Percentiles rank a stretch among this genome's conserved stretches.
These are phyloP conservation scores for Schizonepeta tenuifolia DNA, from an alignment of 257 asterid species.

Conservation along the genomic window DNA sequence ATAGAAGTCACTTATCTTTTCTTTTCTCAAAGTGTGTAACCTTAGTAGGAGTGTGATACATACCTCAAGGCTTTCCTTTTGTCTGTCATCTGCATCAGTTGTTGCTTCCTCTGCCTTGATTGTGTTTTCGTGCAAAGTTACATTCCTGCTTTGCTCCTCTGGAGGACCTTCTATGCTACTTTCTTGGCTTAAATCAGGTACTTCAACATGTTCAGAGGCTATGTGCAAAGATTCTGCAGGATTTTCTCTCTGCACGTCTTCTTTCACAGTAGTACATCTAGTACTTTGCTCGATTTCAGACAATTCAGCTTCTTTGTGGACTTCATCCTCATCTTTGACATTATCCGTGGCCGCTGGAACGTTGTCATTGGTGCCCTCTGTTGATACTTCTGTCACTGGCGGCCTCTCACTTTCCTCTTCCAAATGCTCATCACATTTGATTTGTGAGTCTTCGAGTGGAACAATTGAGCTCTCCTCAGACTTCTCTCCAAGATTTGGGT, in stretches of 20 bases:
- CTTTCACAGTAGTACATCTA: not conserved
- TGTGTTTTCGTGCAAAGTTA: constrained; percentile 2
- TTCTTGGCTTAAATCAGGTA: constrained; percentile 31
- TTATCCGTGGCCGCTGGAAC: not conserved
- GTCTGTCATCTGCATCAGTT: constrained; percentile 24
- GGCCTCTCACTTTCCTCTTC: too few species aligned
- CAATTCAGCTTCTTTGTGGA: constrained; percentile 16
- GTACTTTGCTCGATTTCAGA: constrained; percentile 10
- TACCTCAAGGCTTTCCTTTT: constrained; percentile 37
- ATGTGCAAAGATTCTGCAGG: constrained; percentile 34
- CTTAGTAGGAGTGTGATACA: constrained; percentile 17
- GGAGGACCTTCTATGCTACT: constrained; percentile 10
- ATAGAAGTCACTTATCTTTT: not conserved
- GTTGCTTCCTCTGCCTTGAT: constrained; percentile 30
- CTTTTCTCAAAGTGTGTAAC: not conserved
- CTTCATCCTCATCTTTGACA: constrained; percentile 18
- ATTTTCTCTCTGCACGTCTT: constrained; percentile 15
- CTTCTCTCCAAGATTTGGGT: constrained; percentile 19
- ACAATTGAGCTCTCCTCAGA: constrained; percentile 16
- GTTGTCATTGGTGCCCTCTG: not conserved
- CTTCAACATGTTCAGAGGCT: constrained; percentile 30
- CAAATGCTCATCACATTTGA: constrained; percentile 22
- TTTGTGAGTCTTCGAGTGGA: constrained; percentile 24
- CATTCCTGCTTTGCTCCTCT: constrained; percentile 31
- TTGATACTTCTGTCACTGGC: not conserved